phyloP scores from a whole-genome alignment of 768 basidiomycete genomes.

The Mycena crocata region DNA sequence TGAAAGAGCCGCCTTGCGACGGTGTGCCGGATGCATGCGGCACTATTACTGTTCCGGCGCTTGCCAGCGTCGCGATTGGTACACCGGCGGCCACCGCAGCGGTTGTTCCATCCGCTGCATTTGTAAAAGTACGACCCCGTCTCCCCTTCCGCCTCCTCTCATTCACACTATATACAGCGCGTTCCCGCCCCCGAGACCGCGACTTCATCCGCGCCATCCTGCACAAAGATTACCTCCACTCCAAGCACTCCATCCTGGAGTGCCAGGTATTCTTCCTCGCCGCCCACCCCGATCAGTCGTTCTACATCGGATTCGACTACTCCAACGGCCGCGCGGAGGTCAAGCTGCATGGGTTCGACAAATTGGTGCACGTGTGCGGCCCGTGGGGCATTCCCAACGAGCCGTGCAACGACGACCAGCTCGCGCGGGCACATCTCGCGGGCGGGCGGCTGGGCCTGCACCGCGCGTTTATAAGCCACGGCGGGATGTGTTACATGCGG shows the following conservation, averaged over 20 bases:
- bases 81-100: constrained; percentile 9
- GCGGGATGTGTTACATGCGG: neutral
- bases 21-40: constrained; percentile 11
- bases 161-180: neutral
- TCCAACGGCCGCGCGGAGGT: constrained; percentile 1
- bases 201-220: constrained; percentile 13
- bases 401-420: constrained; percentile 1
- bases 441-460: constrained; percentile 7
- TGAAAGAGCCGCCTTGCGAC: neutral
- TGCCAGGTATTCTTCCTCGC: constrained; percentile 6
- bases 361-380: neutral
- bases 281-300: constrained; percentile 2
- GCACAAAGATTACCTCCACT: constrained; percentile 1
- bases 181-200: neutral
- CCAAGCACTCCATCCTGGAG: constrained; percentile 1
- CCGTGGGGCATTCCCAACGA: constrained; percentile 7
- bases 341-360: neutral
- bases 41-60: constrained; percentile 14
- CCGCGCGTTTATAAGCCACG: constrained; percentile 3
- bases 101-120: neutral
- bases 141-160: neutral
- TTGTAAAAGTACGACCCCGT: constrained; percentile 7
- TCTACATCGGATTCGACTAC: constrained; percentile 21
- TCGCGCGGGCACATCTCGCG: constrained; percentile 1
- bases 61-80: constrained; percentile 19